phyloP scores from a whole-genome alignment of 768 basidiomycete genomes.

The Chalciporus pseudorubinellus region DNA sequence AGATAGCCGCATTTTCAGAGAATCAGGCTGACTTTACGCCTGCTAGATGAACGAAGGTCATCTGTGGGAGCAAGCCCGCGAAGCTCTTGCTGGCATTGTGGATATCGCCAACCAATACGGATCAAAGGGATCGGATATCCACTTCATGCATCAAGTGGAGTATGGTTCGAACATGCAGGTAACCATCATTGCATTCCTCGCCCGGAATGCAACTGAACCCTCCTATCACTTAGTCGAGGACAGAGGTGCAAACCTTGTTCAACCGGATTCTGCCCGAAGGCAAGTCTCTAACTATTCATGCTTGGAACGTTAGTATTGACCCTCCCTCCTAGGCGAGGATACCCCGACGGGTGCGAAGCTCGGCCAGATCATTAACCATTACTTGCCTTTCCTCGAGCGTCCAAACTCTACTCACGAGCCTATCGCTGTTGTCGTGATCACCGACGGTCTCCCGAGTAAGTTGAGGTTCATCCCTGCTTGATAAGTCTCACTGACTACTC shows the following conservation, averaged over 20 bases:
- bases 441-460: constrained; percentile 41
- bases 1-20: background rate
- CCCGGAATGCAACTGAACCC: background rate
- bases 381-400: too few relatives aligned
- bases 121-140: constrained; percentile 42
- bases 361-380: too few relatives aligned
- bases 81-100: too few relatives aligned
- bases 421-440: too few relatives aligned
- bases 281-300: background rate
- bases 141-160: constrained; percentile 39
- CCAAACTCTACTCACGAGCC: too few relatives aligned
- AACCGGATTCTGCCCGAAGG: constrained; percentile 21
- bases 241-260: constrained; percentile 24
- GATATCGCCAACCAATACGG: too few relatives aligned
- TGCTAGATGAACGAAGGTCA: constrained; percentile 39
- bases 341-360: too few relatives aligned
- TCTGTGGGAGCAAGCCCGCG: too few relatives aligned
- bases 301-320: background rate
- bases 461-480: background rate
- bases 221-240: constrained; percentile 14
- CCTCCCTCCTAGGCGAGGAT: constrained; percentile 15
- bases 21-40: background rate
- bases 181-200: too few relatives aligned
- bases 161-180: constrained; percentile 31
- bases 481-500: too few relatives aligned